phyloP scores from a whole-genome alignment of 768 basidiomycete genomes.

The Suillus decipiens region DNA sequence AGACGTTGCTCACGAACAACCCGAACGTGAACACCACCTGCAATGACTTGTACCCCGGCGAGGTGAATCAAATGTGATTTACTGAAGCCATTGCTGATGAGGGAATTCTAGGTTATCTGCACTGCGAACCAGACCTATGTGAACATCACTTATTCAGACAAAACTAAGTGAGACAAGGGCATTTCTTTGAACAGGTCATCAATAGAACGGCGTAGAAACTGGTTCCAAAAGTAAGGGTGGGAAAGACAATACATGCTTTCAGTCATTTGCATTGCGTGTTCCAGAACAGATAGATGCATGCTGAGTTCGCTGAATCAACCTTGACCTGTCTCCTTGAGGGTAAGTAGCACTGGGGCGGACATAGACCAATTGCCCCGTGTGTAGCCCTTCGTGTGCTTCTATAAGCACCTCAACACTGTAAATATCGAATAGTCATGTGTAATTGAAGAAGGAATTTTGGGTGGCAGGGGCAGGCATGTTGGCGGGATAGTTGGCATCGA shows the following conservation, averaged over 20 bases:
- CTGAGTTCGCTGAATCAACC: slow-evolving; percentile 10
- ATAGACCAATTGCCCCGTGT: slow-evolving; percentile 38
- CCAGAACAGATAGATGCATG: slow-evolving; percentile 20
- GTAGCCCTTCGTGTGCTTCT: slow-evolving; percentile 46
- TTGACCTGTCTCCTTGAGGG: slow-evolving; percentile 38
- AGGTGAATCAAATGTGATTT: slow-evolving; percentile 40
- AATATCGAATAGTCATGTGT: slow-evolving; percentile 35
- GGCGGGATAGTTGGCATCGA: too few relatives aligned
- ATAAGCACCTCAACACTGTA: slow-evolving; percentile 61
- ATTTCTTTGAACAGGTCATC: slow-evolving; percentile 9
- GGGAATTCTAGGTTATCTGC: slow-evolving; percentile 24
- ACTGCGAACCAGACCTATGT: slow-evolving; percentile 26
- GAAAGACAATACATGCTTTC: not conserved
- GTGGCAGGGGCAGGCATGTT: too few relatives aligned
- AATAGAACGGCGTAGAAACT: not conserved
- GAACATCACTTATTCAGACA: not conserved
- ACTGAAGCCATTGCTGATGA: slow-evolving; percentile 6
- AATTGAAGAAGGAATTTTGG: not conserved
- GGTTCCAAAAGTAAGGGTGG: not conserved
- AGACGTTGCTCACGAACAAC: slow-evolving; percentile 59
- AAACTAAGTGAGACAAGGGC: not conserved
- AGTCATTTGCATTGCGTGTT: not conserved
- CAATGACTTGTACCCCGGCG: slow-evolving; percentile 56
- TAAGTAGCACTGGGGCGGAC: slow-evolving; percentile 41
- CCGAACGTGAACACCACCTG: slow-evolving; percentile 57